A percentile compares a stretch with the other conserved stretches of the same genome.
Evolutionary conservation across 2,329 filamentous ascomycete species (phyloP).

Genomic region (Fusarium sp.): DNA sequence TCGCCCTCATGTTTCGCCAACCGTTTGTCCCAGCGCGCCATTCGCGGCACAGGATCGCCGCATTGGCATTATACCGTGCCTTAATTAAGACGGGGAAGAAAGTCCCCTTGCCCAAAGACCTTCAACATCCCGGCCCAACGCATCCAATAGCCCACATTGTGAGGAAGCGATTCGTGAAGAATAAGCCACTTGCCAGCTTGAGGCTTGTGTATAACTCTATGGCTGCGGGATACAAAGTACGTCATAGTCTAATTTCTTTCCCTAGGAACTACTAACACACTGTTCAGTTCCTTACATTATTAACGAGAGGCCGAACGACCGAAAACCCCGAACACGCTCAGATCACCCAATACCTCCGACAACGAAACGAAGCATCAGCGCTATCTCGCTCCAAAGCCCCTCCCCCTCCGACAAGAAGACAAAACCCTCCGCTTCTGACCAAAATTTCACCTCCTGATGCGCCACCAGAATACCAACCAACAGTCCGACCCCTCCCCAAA

Average conservation of each 20-base stretch:
- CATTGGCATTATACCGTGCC: slow-evolving; percentile 78
- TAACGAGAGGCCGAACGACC: slow-evolving; percentile 53
- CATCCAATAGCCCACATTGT: slow-evolving; percentile 68
- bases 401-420: slow-evolving; percentile 27
- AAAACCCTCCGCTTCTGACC: slow-evolving; percentile 45
- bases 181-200: slow-evolving; percentile 67
- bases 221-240: slow-evolving; percentile 74
- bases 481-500: slow-evolving; percentile 60
- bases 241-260: background rate
- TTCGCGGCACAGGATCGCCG: slow-evolving; percentile 66
- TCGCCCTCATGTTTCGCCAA: slow-evolving; percentile 44
- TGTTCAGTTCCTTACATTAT: slow-evolving; percentile 55
- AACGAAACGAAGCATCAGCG: slow-evolving; percentile 37
- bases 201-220: slow-evolving; percentile 72
- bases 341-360: slow-evolving; percentile 55
- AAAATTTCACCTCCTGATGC: slow-evolving; percentile 50
- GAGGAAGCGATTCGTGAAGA: slow-evolving; percentile 70
- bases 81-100: slow-evolving; percentile 69
- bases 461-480: slow-evolving; percentile 61
- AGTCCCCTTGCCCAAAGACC: slow-evolving; percentile 64
- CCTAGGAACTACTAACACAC: slow-evolving; percentile 4
- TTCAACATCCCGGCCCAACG: slow-evolving; percentile 40
- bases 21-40: slow-evolving; percentile 60
- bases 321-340: slow-evolving; percentile 54
- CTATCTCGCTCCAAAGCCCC: slow-evolving; percentile 33